Evolutionary conservation across 345 rosid species (phyloP).

Genomic region (Syzygium aromaticum): DNA sequence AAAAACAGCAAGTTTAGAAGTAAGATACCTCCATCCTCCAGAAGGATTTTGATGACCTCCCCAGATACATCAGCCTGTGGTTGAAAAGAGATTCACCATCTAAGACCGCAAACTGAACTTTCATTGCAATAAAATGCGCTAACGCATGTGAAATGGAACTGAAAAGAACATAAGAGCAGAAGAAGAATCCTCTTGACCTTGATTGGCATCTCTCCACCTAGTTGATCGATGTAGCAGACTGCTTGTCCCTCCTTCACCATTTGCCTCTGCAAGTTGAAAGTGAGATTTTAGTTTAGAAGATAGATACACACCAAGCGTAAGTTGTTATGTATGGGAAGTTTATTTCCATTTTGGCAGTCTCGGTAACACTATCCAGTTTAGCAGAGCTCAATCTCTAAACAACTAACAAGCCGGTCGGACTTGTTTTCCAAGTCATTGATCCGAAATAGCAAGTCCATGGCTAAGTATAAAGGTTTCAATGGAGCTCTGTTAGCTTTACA

Average conservation of each 20-base stretch:
- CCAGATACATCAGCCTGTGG: conserved; percentile 68
- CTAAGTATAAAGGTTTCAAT: not conserved
- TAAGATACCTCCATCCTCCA: conserved; percentile 68
- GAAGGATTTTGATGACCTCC: conserved; percentile 62
- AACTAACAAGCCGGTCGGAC: not conserved
- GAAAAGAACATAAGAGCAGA: not conserved
- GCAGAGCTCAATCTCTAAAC: not conserved
- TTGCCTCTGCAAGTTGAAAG: conserved; percentile 51
- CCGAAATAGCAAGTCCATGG: not conserved
- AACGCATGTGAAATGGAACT: not conserved
- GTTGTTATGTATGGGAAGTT: not conserved
- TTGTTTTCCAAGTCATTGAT: not conserved
- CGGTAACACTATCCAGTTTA: not conserved
- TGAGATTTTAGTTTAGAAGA: conserved; percentile 1
- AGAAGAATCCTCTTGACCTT: conserved; percentile 34
- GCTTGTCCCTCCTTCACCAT: conserved; percentile 80
- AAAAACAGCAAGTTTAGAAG: not conserved
- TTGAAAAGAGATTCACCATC: not conserved
- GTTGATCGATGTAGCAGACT: conserved; percentile 76
- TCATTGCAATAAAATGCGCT: not conserved
- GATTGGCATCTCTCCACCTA: conserved; percentile 67
- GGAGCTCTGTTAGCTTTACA: not conserved
- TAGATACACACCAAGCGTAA: not conserved
- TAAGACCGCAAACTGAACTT: not conserved
- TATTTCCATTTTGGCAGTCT: not conserved